Percentiles rank a stretch among this genome's conserved stretches.
Conservation (phyloP, 2,329 filamentous ascomycete genomes). For the Sporothrix sp. region DNA sequence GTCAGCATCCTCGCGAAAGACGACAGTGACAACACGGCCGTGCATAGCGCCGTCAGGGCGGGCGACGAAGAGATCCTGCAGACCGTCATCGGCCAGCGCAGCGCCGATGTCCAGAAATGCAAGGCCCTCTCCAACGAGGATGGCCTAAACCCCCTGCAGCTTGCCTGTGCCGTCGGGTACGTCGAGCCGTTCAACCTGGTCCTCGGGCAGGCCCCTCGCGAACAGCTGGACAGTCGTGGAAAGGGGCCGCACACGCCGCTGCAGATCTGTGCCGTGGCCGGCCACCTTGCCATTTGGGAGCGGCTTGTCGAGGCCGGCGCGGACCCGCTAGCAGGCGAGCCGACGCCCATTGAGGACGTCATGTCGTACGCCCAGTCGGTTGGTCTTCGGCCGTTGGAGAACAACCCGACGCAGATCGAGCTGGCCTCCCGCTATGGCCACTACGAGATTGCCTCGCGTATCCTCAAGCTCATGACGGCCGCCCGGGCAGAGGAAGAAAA, state of each 20-base stretch:
- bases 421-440: not conserved
- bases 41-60: not conserved
- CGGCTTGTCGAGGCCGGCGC: not conserved
- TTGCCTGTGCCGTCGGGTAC: not conserved
- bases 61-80: not conserved
- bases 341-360: not conserved
- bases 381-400: not conserved
- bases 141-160: not conserved
- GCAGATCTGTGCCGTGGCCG: not conserved
- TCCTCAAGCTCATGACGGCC: not conserved
- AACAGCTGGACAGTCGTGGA: not conserved
- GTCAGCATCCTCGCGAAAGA: not conserved
- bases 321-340: not conserved
- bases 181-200: slow-evolving; percentile 1
- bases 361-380: not conserved
- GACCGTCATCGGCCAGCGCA: not conserved
- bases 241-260: not conserved
- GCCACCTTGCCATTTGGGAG: not conserved
- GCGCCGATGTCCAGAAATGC: not conserved
- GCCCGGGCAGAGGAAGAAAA: not conserved
- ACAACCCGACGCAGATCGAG: not conserved
- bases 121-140: not conserved
- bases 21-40: not conserved
- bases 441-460: not conserved
- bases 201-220: not conserved